Percentiles rank a stretch among this genome's conserved stretches.
Evolutionary conservation across 1,139 yeast genomes (phyloP).

Genomic region (Kodamaea arcana): DNA sequence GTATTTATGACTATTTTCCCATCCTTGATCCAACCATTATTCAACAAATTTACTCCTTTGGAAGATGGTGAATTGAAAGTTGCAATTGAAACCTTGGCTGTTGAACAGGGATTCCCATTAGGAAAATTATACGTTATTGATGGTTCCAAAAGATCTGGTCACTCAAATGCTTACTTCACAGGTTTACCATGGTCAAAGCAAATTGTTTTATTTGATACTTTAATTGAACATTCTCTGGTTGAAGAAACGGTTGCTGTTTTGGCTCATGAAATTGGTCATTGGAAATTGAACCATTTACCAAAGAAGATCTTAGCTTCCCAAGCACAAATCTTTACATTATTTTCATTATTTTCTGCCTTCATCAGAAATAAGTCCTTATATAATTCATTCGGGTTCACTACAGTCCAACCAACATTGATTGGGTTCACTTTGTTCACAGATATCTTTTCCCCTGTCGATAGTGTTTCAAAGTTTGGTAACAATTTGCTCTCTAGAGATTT

Average conservation of each 20-base stretch:
- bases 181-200: slow-evolving; percentile 97
- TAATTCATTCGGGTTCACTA: slow-evolving; percentile 70
- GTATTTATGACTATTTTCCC: slow-evolving; percentile 73
- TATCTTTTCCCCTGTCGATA: slow-evolving; percentile 72
- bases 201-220: slow-evolving; percentile 87
- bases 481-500: slow-evolving; percentile 75
- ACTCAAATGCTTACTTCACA: slow-evolving; percentile 92
- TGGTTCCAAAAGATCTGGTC: slow-evolving; percentile 93
- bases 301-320: slow-evolving; percentile 65
- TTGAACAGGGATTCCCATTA: slow-evolving; percentile 75
- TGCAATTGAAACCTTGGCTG: slow-evolving; percentile 77
- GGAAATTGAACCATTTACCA: slow-evolving; percentile 85
- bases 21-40: slow-evolving; percentile 81
- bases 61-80: slow-evolving; percentile 85
- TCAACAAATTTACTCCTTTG: slow-evolving; percentile 85
- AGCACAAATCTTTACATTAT: slow-evolving; percentile 57
- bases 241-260: slow-evolving; percentile 88
- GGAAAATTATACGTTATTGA: slow-evolving; percentile 82
- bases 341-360: slow-evolving; percentile 73
- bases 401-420: slow-evolving; percentile 63
- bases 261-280: slow-evolving; percentile 97
- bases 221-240: slow-evolving; percentile 72
- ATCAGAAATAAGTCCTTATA: slow-evolving; percentile 75
- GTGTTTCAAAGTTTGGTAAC: slow-evolving; percentile 59
- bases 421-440: slow-evolving; percentile 78